Percentiles rank a stretch among this genome's conserved stretches.
Conservation (phyloP, 2,329 filamentous ascomycete genomes). For the Sporothrix curviconia region DNA sequence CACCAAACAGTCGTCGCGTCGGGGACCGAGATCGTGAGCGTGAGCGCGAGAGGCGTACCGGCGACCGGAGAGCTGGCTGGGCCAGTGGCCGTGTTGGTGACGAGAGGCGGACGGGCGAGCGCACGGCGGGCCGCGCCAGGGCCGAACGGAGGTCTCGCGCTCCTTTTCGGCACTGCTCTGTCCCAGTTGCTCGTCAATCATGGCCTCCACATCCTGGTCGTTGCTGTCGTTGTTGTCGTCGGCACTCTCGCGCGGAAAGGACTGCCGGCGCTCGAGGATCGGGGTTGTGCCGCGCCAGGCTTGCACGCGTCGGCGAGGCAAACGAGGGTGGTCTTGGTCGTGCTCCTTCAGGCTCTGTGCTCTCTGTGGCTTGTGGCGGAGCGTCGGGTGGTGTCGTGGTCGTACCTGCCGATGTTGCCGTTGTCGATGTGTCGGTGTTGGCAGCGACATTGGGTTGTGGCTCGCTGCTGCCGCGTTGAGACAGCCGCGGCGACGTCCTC, state of each 20-base stretch:
- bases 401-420: constrained; percentile 20
- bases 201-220: constrained; percentile 14
- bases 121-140: constrained; percentile 5
- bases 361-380: constrained; percentile 19
- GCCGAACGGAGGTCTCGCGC: background rate
- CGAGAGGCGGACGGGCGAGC: background rate
- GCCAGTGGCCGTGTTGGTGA: constrained; percentile 3
- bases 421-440: background rate
- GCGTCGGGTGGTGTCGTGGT: constrained; percentile 31
- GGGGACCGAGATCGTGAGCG: constrained; percentile 23
- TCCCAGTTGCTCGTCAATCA: constrained; percentile 27
- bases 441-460: constrained; percentile 14
- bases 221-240: background rate
- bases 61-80: background rate
- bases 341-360: constrained; percentile 5
- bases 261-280: constrained; percentile 42
- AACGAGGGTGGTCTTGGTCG: constrained; percentile 46
- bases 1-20: constrained; percentile 18
- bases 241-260: constrained; percentile 21
- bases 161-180: constrained; percentile 22
- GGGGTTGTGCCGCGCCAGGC: constrained; percentile 54
- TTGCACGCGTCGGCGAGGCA: constrained; percentile 61
- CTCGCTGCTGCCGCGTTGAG: constrained; percentile 27
- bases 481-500: constrained; percentile 52
- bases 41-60: background rate